Conservation (phyloP, 306 rosid genomes). For the Lathyrus oleraceus region DNA sequence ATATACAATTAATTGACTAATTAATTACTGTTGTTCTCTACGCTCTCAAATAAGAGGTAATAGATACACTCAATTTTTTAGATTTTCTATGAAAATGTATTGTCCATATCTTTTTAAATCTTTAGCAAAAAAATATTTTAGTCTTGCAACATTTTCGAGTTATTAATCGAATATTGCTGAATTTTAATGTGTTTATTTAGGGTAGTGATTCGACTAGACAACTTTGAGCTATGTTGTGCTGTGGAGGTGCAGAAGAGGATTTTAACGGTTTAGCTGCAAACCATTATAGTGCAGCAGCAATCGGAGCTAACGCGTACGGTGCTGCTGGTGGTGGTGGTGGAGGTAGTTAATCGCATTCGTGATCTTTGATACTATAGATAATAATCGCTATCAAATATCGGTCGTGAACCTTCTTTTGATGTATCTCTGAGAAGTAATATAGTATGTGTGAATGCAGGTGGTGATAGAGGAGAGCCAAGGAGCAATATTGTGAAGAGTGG, state of each 20-base stretch:
- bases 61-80: too few species aligned
- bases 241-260: constrained; percentile 79
- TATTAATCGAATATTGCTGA: constrained; percentile 19
- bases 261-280: constrained; percentile 52
- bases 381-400: not conserved
- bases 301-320: constrained; percentile 56
- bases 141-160: constrained; percentile 11
- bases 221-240: constrained; percentile 63
- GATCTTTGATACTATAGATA: not conserved
- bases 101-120: too few species aligned
- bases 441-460: constrained; percentile 42
- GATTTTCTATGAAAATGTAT: not conserved
- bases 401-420: too few species aligned
- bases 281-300: constrained; percentile 53
- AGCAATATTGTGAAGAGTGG: constrained; percentile 57
- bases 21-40: too few species aligned
- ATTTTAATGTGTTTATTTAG: constrained; percentile 43
- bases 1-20: too few species aligned
- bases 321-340: constrained; percentile 20
- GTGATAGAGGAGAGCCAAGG: constrained; percentile 86
- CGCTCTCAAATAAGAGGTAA: not conserved
- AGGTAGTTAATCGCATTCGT: not conserved
- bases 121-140: not conserved
- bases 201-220: constrained; percentile 24
- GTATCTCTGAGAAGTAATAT: too few species aligned